Base-by-base conservation (phyloP, 1,284 basidiomycete genomes). In the Pseudozyma flocculosa region DNA sequence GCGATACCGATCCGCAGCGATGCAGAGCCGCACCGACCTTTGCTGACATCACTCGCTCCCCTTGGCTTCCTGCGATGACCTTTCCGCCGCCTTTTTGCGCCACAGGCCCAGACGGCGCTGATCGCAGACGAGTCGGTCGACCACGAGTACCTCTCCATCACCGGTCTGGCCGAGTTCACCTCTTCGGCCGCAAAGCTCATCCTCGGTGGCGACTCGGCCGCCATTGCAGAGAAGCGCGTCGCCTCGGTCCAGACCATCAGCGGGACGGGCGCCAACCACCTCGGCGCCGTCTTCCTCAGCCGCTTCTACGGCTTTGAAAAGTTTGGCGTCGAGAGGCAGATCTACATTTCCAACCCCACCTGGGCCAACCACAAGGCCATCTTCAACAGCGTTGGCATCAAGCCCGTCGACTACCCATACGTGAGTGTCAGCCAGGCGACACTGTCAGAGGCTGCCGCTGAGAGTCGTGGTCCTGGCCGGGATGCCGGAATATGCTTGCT, bases 291-390 rank as follows among this genome's bases (percentile, higher is more conserved):
- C 43, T 97, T 98, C 82, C 81, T 98, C 54, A 85, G 86, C 56
- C 84, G 84, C 49, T 94, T 91, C 80, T 96, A 94, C 80, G 79
- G 82, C 37, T 78, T 70, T 57, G 61, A 61, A 40, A 80, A 83
- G 45, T 57, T 54, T n/a, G 68, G 62, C 38, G 61, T 54, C 41
- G 57, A 67, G 23, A 64, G 65, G 45, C 83, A 84, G 68, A 81
- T 94, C 59, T 91, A 87, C 79, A 77, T 96, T 70, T 90, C 88
- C 75, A 86, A 92, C 78, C 92, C 92, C 32, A 95, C 93, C 26
- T 97, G 93, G 93, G 92, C 87, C 54, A 96, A 92, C 81, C 92
- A 97, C 81, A 85, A 88, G 72, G 86, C 89, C 34, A 91, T 97
- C 78, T 87, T 95, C 80, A 85, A 83, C 71, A 88, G 89, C 68